Evolutionary conservation across 352 stramenopile species (phyloP).

Genomic region (Phytophthora crassamura): DNA sequence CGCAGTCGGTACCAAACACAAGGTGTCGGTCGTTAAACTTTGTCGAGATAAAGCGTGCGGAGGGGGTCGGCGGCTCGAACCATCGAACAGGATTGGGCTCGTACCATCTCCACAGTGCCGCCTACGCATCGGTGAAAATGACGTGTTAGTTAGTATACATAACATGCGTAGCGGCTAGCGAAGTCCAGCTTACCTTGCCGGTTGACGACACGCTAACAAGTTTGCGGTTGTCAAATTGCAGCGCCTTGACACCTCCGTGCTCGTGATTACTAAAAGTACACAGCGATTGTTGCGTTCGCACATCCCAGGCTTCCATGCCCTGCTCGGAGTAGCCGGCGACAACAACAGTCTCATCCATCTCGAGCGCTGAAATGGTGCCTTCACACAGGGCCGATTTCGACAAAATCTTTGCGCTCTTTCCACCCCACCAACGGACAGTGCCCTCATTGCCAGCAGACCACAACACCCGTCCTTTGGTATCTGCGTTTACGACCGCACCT

Average conservation of each 20-base stretch:
- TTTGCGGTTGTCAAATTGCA: conserved; percentile 91
- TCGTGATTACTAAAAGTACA: conserved; percentile 83
- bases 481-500: conserved; percentile 85
- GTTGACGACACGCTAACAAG: conserved; percentile 79
- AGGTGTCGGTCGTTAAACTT: conserved; percentile 80
- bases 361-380: conserved; percentile 75
- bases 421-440: conserved; percentile 88
- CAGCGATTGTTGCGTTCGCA: conserved; percentile 86
- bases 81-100: conserved; percentile 77
- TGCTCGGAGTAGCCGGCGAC: conserved; percentile 83
- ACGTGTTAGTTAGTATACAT: conserved; percentile 12
- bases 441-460: conserved; percentile 87
- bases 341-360: conserved; percentile 91
- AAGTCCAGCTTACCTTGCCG: conserved; percentile 57
- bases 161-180: background rate
- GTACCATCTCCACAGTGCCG: conserved; percentile 87
- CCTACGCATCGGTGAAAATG: conserved; percentile 42
- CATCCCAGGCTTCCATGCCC: conserved; percentile 90
- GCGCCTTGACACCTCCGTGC: conserved; percentile 72
- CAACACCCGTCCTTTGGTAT: conserved; percentile 86
- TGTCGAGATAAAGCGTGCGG: conserved; percentile 66
- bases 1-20: conserved; percentile 77
- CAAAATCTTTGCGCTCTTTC: conserved; percentile 88
- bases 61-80: conserved; percentile 64
- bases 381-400: conserved; percentile 84